A percentile compares a stretch with the other conserved stretches of the same genome.
phyloP scores from a whole-genome alignment of 768 basidiomycete genomes.

The Mycena chlorophos region DNA sequence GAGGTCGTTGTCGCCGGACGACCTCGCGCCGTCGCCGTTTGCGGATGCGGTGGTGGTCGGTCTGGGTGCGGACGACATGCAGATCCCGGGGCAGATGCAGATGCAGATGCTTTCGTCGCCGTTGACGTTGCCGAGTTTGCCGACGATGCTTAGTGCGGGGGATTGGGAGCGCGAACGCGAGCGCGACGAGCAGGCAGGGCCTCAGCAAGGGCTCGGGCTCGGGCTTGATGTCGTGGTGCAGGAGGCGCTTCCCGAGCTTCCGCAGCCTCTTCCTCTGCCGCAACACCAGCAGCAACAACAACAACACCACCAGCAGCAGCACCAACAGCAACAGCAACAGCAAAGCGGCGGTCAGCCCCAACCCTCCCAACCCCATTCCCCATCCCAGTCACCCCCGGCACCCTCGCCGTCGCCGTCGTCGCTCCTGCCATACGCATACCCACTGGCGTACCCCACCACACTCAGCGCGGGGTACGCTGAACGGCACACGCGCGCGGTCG shows the following conservation, averaged over 20 bases:
- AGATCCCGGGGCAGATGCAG: conserved; percentile 3
- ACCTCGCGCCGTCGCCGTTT: conserved; percentile 21
- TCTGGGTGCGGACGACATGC: not conserved
- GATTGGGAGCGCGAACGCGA: too few species aligned
- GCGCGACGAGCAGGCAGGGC: too few species aligned
- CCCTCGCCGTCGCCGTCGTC: not conserved
- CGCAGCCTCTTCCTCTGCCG: not conserved
- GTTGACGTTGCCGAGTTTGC: too few species aligned
- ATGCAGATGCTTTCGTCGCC: not conserved
- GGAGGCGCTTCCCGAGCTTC: not conserved
- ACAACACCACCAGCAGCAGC: not conserved
- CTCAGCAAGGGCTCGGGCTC: too few species aligned
- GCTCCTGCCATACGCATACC: not conserved
- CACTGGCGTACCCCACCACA: not conserved
- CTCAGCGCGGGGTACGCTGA: conserved; percentile 2
- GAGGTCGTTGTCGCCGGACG: conserved; percentile 14
- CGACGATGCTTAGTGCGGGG: too few species aligned
- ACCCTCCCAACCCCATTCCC: too few species aligned
- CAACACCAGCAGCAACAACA: not conserved
- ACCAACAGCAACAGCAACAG: too few species aligned
- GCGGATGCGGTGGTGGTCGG: conserved; percentile 3
- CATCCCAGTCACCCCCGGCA: too few species aligned
- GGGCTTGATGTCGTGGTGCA: too few species aligned
- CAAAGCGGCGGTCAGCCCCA: too few species aligned
- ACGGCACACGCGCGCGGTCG: conserved; percentile 19